Percentiles rank a stretch among this genome's conserved stretches.
phyloP scores from a whole-genome alignment of 371 early-diverging fungal genomes.

The Syncephalis plumigaleata region DNA sequence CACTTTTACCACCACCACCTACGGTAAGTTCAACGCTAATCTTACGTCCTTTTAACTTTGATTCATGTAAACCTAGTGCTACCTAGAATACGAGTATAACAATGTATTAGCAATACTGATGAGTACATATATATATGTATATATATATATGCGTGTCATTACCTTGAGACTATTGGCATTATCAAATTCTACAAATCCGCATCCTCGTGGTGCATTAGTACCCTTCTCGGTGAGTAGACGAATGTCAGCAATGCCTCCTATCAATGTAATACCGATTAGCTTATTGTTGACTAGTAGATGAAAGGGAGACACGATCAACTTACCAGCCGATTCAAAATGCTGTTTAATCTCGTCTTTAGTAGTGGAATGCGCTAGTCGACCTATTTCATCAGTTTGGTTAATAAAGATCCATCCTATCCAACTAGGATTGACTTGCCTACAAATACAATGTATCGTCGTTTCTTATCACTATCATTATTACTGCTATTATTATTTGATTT shows the following conservation, averaged over 20 bases:
- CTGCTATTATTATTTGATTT: no score
- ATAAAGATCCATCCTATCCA: neutral
- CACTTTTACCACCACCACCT: conserved; percentile 61
- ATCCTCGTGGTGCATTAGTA: conserved; percentile 58
- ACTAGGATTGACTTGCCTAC: conserved; percentile 41
- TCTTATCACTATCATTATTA: conserved; percentile 4
- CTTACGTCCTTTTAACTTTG: conserved; percentile 37
- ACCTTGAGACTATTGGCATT: conserved; percentile 31
- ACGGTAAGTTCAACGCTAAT: conserved; percentile 70
- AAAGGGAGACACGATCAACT: neutral
- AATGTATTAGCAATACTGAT: conserved; percentile 16
- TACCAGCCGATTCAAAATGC: conserved; percentile 37
- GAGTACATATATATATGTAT: neutral
- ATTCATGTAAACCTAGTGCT: conserved; percentile 45
- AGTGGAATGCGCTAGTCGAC: conserved; percentile 45
- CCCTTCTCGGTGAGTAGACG: conserved; percentile 54
- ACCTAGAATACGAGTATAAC: conserved; percentile 16
- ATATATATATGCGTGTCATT: neutral
- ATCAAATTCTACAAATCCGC: conserved; percentile 57
- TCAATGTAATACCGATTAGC: neutral
- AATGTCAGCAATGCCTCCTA: conserved; percentile 29
- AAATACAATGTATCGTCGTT: conserved; percentile 45
- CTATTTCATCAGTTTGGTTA: conserved; percentile 9
- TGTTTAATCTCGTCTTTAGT: conserved; percentile 41
- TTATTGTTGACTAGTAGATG: no score